phyloP scores from a whole-genome alignment of 495 filamentous ascomycete species.

The Hyaloscypha variabilis region DNA sequence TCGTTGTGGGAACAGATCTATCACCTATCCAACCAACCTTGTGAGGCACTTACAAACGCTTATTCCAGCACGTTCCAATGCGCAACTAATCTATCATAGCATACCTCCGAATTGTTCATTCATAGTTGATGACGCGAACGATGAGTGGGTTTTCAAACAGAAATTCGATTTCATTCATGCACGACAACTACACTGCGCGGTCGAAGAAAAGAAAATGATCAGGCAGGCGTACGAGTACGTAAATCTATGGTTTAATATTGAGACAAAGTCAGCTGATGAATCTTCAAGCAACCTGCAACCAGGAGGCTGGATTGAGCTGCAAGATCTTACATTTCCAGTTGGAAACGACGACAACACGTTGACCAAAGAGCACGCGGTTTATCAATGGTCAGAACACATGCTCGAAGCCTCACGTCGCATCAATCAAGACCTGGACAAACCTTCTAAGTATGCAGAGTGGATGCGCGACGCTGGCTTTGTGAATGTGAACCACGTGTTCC shows the following conservation, averaged over 20 bases:
- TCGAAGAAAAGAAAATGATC: slow-evolving; percentile 28
- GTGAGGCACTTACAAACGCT: slow-evolving; percentile 21
- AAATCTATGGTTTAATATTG: background rate
- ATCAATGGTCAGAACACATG: background rate
- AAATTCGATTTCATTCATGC: slow-evolving; percentile 52
- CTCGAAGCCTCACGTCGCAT: slow-evolving; percentile 7
- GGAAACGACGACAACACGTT: slow-evolving; percentile 19
- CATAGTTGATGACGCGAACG: slow-evolving; percentile 55
- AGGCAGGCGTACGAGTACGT: slow-evolving; percentile 7
- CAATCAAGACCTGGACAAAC: slow-evolving; percentile 6
- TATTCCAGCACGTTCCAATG: background rate
- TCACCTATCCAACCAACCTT: slow-evolving; percentile 31
- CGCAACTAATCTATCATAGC: slow-evolving; percentile 21
- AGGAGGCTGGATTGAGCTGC: slow-evolving; percentile 51
- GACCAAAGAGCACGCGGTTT: background rate
- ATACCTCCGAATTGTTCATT: slow-evolving; percentile 54
- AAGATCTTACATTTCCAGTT: slow-evolving; percentile 41
- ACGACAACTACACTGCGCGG: slow-evolving; percentile 43
- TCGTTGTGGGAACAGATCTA: slow-evolving; percentile 56
- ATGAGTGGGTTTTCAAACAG: slow-evolving; percentile 49
- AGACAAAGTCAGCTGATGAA: background rate
- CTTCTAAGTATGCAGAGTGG: slow-evolving; percentile 8
- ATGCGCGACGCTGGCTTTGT: slow-evolving; percentile 60
- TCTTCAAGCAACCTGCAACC: slow-evolving; percentile 36
- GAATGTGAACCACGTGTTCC: slow-evolving; percentile 51